Evolutionary conservation across 2,329 filamentous ascomycete genomes (phyloP), one percentile per base, ranked within the genome.

Genomic region (Dothistroma septosporum): DNA sequence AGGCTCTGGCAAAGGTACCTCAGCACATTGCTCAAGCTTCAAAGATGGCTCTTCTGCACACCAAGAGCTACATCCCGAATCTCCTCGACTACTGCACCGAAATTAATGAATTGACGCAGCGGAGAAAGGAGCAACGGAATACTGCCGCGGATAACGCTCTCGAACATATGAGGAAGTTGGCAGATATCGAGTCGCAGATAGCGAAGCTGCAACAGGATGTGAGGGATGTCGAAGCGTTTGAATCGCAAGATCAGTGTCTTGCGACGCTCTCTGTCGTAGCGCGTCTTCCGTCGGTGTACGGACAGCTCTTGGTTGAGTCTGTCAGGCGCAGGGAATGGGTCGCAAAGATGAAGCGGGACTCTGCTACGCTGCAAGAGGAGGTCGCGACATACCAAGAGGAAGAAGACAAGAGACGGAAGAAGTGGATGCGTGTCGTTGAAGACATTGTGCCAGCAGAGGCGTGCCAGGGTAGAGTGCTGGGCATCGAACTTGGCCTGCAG

Each of bases 351-450:
- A 91, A 89, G 72, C 83, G 85, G 2, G 94, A 97, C 70, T 94
- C 93, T 0, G 87, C 90, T 2, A 91, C 89, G 0, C 78, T 99
- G 28, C 91, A 92, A 28, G 95, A 97, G 73, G 93, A 97, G 72
- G 91, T 97, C 83, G 91, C 92, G 1, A 80, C 90, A 0, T 93
- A 95, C 65, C 91, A 94, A 70, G 92, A 97, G 62, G 94, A 97
- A 75, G 94, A 99, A 73, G 85, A 90, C 55, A 92, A 93, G 69
- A 83, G 94, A 55, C 85, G 94, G 50, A 90, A 89, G 69, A 95
- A 90, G 71, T 99, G 94, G 94, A 83, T 93, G 62, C 95, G 92
- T 71, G 88, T 85, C 66, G 88, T 95, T 52, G 91, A 90, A 8
- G 87, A 87, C 69, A 87, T 87, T 48, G 88, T 90, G 59, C 86